These are phyloP conservation scores for Ceratorhiza oryzae-sativae DNA, from an alignment of 1,284 basidiomycete species.

Conservation along the genomic window DNA sequence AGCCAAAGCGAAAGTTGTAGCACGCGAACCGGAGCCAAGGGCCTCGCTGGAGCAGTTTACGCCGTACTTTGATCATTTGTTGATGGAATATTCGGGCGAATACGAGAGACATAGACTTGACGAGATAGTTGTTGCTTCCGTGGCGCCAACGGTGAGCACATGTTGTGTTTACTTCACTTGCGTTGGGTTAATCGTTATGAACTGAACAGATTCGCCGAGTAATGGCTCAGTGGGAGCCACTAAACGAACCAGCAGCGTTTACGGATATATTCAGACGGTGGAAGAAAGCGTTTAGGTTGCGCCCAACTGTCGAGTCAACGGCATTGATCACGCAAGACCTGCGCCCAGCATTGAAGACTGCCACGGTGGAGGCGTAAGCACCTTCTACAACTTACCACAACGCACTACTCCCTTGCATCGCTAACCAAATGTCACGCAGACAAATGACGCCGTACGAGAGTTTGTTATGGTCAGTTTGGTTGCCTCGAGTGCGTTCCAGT, in stretches of 20 bases:
- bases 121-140: constrained; percentile 90
- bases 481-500: constrained; percentile 88
- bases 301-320: constrained; percentile 18
- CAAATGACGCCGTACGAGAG: constrained; percentile 95
- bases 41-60: constrained; percentile 74
- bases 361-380: constrained; percentile 19
- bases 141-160: constrained; percentile 72
- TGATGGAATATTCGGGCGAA: constrained; percentile 76
- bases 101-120: constrained; percentile 84
- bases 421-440: neutral
- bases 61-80: constrained; percentile 71
- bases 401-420: neutral
- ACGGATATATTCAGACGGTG: constrained; percentile 67
- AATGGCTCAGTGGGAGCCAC: constrained; percentile 73
- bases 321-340: constrained; percentile 32
- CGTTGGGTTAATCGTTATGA: neutral
- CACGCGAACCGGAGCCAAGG: constrained; percentile 61
- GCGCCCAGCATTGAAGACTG: neutral
- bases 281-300: constrained; percentile 69
- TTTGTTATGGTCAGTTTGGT: constrained; percentile 92
- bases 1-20: constrained; percentile 65
- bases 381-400: constrained; percentile 45
- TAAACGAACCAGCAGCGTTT: constrained; percentile 68
- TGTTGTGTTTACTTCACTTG: neutral
- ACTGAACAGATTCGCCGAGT: constrained; percentile 62